phyloP scores from a whole-genome alignment of 441 rosid genomes.

The Syzygium syzygioides region DNA sequence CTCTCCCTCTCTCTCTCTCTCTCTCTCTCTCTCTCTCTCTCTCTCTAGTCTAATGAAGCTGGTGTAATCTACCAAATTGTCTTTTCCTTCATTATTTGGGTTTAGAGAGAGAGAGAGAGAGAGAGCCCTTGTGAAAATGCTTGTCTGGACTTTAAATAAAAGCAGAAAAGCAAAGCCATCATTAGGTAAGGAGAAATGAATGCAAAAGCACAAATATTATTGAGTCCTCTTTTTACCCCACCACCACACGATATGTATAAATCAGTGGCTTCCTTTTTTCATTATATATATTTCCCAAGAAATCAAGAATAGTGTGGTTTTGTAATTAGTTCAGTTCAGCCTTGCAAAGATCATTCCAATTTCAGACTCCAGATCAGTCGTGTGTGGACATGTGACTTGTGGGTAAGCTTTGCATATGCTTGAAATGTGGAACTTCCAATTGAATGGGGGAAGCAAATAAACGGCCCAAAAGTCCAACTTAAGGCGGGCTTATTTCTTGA shows the following conservation, averaged over 20 bases:
- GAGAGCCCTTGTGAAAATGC: constrained; percentile 19
- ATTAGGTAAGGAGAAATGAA: constrained; percentile 49
- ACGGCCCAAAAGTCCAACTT: neutral
- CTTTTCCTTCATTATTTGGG: constrained; percentile 5
- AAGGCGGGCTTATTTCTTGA: neutral
- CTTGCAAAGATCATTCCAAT: constrained; percentile 12
- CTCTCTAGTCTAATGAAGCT: neutral
- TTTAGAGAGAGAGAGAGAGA: constrained; percentile 9
- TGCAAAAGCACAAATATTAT: constrained; percentile 56
- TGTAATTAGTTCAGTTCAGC: neutral
- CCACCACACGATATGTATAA: constrained; percentile 38
- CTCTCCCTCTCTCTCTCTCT: neutral
- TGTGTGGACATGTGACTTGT: neutral
- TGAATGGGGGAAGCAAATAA: neutral
- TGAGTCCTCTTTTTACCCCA: constrained; percentile 45
- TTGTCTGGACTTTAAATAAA: constrained; percentile 19
- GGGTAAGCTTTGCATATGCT: neutral
- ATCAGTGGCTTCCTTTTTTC: constrained; percentile 43
- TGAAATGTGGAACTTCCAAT: neutral
- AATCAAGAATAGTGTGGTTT: neutral
- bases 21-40: neutral
- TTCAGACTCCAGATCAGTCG: neutral
- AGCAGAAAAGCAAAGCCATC: constrained; percentile 31
- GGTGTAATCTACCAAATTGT: neutral
- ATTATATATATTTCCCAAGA: neutral